Conservation (phyloP, 2,329 filamentous ascomycete species). For the Phialocephala sp. region DNA sequence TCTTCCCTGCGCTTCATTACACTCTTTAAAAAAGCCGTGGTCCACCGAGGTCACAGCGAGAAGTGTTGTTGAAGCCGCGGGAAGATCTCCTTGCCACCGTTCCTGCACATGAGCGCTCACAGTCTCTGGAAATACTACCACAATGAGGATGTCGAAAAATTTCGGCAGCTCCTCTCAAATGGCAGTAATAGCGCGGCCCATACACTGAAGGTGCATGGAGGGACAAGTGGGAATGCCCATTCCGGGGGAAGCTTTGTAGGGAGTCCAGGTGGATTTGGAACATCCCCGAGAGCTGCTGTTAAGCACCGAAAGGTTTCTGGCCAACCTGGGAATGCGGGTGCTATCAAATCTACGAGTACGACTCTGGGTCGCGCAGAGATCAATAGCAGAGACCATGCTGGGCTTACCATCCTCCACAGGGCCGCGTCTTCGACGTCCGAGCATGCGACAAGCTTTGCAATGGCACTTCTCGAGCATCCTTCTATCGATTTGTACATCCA, state of each 20-base stretch:
- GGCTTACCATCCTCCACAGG: constrained; percentile 84
- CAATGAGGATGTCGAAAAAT: constrained; percentile 96
- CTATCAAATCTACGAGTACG: constrained; percentile 51
- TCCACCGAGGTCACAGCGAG: constrained; percentile 88
- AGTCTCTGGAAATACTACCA: constrained; percentile 96
- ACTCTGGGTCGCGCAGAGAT: constrained; percentile 67
- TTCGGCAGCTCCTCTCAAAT: constrained; percentile 85
- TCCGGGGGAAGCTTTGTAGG: constrained; percentile 49
- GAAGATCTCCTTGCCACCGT: constrained; percentile 44
- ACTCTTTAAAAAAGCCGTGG: constrained; percentile 95
- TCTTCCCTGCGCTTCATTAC: constrained; percentile 55
- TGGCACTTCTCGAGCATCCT: constrained; percentile 80
- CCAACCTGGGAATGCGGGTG: constrained; percentile 50
- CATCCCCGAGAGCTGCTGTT: constrained; percentile 54
- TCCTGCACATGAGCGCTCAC: constrained; percentile 86
- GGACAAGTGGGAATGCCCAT: constrained; percentile 44
- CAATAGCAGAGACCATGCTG: constrained; percentile 82
- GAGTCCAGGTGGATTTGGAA: constrained; percentile 43
- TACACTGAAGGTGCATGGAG: constrained; percentile 59
- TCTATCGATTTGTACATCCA: constrained; percentile 84
- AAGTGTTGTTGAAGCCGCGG: constrained; percentile 54
- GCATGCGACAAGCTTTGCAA: constrained; percentile 75
- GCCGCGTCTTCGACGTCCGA: constrained; percentile 76
- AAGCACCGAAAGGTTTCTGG: constrained; percentile 62
- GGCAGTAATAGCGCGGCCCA: constrained; percentile 58